Evolutionary conservation across 169 alveolate genomes (phyloP).

Genomic region (Eimeria tenella): DNA sequence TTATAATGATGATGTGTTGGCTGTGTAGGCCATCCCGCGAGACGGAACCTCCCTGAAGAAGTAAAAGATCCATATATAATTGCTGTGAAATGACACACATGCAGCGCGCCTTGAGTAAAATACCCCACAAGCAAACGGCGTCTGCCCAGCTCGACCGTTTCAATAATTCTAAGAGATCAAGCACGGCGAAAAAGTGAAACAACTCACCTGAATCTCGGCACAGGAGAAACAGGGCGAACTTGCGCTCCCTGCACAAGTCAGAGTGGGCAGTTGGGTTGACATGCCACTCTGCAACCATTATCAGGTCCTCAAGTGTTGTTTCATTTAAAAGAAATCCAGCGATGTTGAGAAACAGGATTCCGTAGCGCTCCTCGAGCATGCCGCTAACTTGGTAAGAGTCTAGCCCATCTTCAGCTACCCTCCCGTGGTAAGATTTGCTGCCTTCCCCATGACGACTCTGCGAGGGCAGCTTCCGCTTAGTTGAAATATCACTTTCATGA

Average conservation of each 20-base stretch:
- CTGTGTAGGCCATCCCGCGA: not conserved
- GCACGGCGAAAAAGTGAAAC: not conserved
- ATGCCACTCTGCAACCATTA: conserved; percentile 39
- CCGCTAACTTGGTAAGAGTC: not conserved
- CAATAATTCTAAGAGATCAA: no score
- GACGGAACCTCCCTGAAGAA: conserved; percentile 30
- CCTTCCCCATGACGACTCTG: not conserved
- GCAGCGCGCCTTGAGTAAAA: not conserved
- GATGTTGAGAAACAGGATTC: not conserved
- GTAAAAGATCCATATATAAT: not conserved
- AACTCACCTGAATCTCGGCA: conserved; percentile 4
- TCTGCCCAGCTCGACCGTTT: no score
- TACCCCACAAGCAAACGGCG: not conserved
- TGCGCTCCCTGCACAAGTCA: conserved; percentile 28
- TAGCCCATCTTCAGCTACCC: not conserved
- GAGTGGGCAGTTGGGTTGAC: not conserved
- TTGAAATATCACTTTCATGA: conserved; percentile 22
- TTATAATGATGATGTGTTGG: not conserved
- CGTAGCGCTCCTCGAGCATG: conserved; percentile 27
- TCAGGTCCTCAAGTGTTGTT: not conserved
- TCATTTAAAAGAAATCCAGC: not conserved
- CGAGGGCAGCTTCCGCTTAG: not conserved
- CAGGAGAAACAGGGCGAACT: conserved; percentile 1
- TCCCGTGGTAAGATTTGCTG: not conserved
- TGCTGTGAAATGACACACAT: not conserved